phyloP scores from a whole-genome alignment of 2,329 filamentous ascomycete species.

The Aspergillus terreus region DNA sequence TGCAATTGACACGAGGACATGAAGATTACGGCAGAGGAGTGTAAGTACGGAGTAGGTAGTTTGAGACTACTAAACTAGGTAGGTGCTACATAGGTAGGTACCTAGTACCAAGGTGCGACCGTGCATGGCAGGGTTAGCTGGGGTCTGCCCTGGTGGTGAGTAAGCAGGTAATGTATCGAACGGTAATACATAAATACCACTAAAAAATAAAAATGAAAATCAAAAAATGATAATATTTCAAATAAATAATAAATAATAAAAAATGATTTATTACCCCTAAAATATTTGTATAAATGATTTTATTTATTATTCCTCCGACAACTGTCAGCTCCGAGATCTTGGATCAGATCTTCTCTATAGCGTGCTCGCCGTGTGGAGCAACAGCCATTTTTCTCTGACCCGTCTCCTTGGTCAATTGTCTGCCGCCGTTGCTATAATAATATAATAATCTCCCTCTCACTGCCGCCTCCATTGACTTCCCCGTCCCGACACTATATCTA shows the following conservation, averaged over 20 bases:
- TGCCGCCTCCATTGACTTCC: constrained; percentile 7
- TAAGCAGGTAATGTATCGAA: too few relatives aligned
- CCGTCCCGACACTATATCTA: constrained; percentile 16
- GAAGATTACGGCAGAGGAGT: too few relatives aligned
- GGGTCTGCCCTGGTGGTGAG: too few relatives aligned
- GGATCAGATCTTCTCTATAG: constrained; percentile 39
- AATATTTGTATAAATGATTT: background rate
- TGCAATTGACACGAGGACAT: too few relatives aligned
- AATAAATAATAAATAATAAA: background rate
- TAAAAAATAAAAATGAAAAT: background rate
- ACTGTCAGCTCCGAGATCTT: constrained; percentile 39
- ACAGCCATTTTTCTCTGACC: constrained; percentile 31
- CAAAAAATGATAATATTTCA: background rate
- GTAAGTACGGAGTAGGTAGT: too few relatives aligned
- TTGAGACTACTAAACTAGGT: too few relatives aligned
- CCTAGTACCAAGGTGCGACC: too few relatives aligned
- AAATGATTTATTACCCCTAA: background rate
- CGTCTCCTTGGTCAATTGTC: constrained; percentile 33
- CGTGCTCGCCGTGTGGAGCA: constrained; percentile 28
- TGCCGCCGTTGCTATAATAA: constrained; percentile 23
- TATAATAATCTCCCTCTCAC: constrained; percentile 5
- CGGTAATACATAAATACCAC: background rate
- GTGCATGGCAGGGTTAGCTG: too few relatives aligned
- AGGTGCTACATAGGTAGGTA: too few relatives aligned
- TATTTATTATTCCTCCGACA: constrained; percentile 21